These are phyloP conservation scores for Allantophomopsis cytisporea DNA, from an alignment of 2,329 filamentous ascomycete genomes.

Conservation along the genomic window DNA sequence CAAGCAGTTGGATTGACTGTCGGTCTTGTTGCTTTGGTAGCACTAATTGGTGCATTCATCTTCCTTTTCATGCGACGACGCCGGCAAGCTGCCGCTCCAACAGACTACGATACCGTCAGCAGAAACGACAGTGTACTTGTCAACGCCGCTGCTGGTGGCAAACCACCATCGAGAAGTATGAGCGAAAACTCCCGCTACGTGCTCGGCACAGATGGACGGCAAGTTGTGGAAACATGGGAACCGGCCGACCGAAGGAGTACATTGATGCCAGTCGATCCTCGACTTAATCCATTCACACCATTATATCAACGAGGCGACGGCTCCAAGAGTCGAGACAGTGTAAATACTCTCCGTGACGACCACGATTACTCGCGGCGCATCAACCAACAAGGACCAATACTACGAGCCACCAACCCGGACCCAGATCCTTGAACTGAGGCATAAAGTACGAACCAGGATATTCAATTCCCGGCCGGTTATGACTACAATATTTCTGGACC, in stretches of 20 bases:
- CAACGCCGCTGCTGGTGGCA: slow-evolving; percentile 4
- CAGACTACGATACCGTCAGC: slow-evolving; percentile 7
- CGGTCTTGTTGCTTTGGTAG: slow-evolving; percentile 31
- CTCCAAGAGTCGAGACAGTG: slow-evolving; percentile 47
- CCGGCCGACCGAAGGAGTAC: slow-evolving; percentile 30
- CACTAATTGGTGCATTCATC: slow-evolving; percentile 20
- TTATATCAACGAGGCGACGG: slow-evolving; percentile 34
- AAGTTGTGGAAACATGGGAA: slow-evolving; percentile 18
- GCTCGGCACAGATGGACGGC: slow-evolving; percentile 18
- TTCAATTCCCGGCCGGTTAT: no score
- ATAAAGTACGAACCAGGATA: no score
- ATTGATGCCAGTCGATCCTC: slow-evolving; percentile 46
- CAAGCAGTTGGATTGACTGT: slow-evolving; percentile 37
- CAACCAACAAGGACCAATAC: slow-evolving; percentile 30
- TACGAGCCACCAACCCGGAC: slow-evolving; percentile 51
- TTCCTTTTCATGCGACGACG: slow-evolving; percentile 29
- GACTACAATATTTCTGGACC: no score
- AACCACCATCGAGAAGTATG: slow-evolving; percentile 16
- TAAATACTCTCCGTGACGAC: slow-evolving; percentile 50
- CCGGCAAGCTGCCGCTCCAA: slow-evolving; percentile 21
- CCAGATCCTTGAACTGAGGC: not conserved
- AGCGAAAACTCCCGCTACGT: slow-evolving; percentile 20
- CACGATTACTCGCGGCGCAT: slow-evolving; percentile 46
- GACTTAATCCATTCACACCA: slow-evolving; percentile 46
- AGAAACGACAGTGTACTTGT: slow-evolving; percentile 8